Base-by-base conservation (phyloP, 2,329 filamentous ascomycete species). In the Incumbomyces delicatus region DNA sequence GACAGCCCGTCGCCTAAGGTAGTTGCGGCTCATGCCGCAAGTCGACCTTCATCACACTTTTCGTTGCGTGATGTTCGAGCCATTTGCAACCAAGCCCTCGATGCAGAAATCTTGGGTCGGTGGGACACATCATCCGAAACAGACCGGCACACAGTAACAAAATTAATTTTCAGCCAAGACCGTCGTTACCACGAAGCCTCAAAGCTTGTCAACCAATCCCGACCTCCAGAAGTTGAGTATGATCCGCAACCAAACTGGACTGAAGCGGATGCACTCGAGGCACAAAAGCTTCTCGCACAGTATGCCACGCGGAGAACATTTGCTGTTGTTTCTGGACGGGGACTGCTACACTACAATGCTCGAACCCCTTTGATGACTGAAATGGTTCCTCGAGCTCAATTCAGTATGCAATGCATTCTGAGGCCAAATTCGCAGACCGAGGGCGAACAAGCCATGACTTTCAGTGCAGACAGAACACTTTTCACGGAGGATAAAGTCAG, bases 401-500 rank as follows among this genome's bases (percentile, higher is more conserved):
- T 98, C 67, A 95, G 89, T 53, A 75, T 95, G 31, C 87, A 86
- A 44, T 95, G 89, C 60, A 73, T 92, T 7, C 89, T 98, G 71
- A 92, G 88, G 60, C 92, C 94, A 2, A 82, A 85, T 51, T 92
- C 94, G 53, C 88, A 88, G 31, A 94, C 87, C 2, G 55, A 56
- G 29, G 47, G 45, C 29, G 44, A 52, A 6, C 55, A 56, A 39
- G 39, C 55, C 16, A 57, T 58, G 50, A 58, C 56, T 18, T 85
- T 98, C 27, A 89, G 87, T n/a, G 88, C 92, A 6, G 92, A 98
- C 60, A 87, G 90, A 58, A 74, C 76, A 5, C 73, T 83, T 2
- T 94, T 94, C 59, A 90, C 86, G 0, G 92, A 98, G 66, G 92
- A 98, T 58, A 96, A 94, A 64, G 87, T 95, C 34, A 90, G 87